Evolutionary conservation across 768 basidiomycete species (phyloP).

Genomic region (Mrakia blollopis): DNA sequence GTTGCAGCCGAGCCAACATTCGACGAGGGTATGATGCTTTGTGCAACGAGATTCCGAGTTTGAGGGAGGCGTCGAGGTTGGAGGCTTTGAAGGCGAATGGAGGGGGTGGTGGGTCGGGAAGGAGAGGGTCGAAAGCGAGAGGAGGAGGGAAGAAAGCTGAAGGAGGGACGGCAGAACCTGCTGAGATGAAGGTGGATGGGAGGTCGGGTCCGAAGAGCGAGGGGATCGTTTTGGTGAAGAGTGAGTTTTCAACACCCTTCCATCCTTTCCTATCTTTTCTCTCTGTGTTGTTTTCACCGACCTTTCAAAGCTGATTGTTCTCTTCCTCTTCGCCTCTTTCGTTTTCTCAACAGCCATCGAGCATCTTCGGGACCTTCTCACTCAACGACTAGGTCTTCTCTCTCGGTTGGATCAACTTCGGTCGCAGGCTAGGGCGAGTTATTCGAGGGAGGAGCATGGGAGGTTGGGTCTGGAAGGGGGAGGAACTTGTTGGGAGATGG

Average conservation of each 20-base stretch:
- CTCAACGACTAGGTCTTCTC: conserved; percentile 39
- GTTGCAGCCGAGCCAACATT: conserved; percentile 73
- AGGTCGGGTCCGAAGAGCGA: conserved; percentile 85
- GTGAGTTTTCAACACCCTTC: conserved; percentile 51
- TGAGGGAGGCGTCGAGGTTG: conserved; percentile 70
- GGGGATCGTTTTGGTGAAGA: conserved; percentile 80
- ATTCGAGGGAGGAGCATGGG: neutral
- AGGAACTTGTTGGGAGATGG: neutral
- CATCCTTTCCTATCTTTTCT: neutral
- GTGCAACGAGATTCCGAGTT: conserved; percentile 73
- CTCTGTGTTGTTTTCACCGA: no score
- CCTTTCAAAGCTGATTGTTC: neutral
- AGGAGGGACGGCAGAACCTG: conserved; percentile 32
- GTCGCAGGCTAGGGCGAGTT: neutral
- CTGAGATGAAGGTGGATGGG: conserved; percentile 60
- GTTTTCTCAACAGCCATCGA: conserved; percentile 64
- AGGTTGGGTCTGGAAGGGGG: neutral
- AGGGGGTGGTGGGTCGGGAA: neutral
- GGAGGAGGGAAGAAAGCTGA: conserved; percentile 33
- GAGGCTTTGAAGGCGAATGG: conserved; percentile 53
- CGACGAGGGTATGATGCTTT: conserved; percentile 81
- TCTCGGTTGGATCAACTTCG: neutral
- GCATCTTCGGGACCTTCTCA: conserved; percentile 64
- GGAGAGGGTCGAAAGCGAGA: conserved; percentile 17
- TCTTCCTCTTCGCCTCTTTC: neutral